Percentiles rank a stretch among this genome's conserved stretches.
phyloP scores from a whole-genome alignment of 2,329 filamentous ascomycete genomes.

The Nectriaceae sp. region DNA sequence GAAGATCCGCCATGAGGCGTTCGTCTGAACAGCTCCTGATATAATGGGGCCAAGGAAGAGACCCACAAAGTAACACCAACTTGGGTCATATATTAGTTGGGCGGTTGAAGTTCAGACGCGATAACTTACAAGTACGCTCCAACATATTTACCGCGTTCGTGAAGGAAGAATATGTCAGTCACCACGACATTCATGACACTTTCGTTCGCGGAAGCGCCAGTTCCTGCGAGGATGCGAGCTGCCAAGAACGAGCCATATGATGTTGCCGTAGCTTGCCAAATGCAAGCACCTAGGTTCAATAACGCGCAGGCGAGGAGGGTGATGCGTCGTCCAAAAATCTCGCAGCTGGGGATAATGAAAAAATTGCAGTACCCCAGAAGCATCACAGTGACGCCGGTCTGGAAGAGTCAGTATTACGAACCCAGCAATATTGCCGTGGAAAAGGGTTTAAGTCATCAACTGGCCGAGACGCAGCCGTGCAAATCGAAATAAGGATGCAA shows the following conservation, averaged over 20 bases:
- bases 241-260: background rate
- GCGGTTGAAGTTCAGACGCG: background rate
- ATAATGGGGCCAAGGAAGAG: background rate
- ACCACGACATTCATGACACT: background rate
- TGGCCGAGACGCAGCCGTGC: too few species aligned
- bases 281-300: background rate
- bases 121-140: background rate
- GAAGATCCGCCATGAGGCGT: background rate
- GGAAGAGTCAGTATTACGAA: background rate
- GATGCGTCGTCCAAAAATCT: background rate
- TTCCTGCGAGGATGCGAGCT: background rate
- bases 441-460: too few species aligned
- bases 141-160: background rate
- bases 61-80: background rate
- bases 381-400: background rate
- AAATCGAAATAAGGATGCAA: background rate
- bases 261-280: background rate
- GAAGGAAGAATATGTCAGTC: background rate
- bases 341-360: background rate
- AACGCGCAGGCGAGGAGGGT: background rate
- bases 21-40: background rate
- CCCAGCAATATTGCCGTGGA: too few species aligned
- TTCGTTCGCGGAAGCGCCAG: background rate
- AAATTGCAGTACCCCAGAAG: background rate
- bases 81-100: background rate